Evolutionary conservation across 2,329 filamentous ascomycete genomes (phyloP), one percentile per base, ranked within the genome.

Genomic region (Boeremia exigua): DNA sequence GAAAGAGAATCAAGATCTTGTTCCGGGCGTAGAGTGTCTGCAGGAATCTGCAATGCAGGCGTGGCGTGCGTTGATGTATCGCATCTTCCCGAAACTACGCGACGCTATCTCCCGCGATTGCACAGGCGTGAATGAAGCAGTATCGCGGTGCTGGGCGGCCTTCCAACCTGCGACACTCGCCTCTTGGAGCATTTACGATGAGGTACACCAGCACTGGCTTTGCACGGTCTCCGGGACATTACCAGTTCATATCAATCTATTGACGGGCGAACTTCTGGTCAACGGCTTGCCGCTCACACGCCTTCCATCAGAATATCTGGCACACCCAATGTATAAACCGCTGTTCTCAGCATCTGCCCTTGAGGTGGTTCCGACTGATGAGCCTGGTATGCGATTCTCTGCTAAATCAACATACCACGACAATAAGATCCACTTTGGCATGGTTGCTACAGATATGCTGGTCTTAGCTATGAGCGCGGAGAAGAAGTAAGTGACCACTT

Each of bases 201-300:
- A 23, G 1, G 39, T 33, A 2, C 37, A 61, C 11, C 12, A 75
- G n/a, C 63, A 74, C 32, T 80, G 77, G 77, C 25, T 77, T 1
- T 48, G 57, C 8, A 72, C 61, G 1, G 54, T 10, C 3, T 65
- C 62, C 0, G 60, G 58, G 0, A 43, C 15, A 2, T 28, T 66
- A 1, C 42, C 56, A 1, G 56, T 61, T 3, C 77, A 81, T 25
- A 81, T 80, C 59, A 84, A 84, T 56, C 44, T 85, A 0, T 59
- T 88, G 2, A 81, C 76, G 0, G 47, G 28, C 6, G 28, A 42
- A 15, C 37, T 49, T 11, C 37, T 49, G 4, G 29, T 49, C 12
- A 34, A 42, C 9, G 47, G 30, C 7, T 17, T 34, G 2, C 47
- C 47, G 1, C 19, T 36, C 17, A n/a, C 47, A 33, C 47, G 37